These are phyloP conservation scores for Raddia distichophylla DNA, from an alignment of 176 grass and related monocot species.

Conservation along the genomic window DNA sequence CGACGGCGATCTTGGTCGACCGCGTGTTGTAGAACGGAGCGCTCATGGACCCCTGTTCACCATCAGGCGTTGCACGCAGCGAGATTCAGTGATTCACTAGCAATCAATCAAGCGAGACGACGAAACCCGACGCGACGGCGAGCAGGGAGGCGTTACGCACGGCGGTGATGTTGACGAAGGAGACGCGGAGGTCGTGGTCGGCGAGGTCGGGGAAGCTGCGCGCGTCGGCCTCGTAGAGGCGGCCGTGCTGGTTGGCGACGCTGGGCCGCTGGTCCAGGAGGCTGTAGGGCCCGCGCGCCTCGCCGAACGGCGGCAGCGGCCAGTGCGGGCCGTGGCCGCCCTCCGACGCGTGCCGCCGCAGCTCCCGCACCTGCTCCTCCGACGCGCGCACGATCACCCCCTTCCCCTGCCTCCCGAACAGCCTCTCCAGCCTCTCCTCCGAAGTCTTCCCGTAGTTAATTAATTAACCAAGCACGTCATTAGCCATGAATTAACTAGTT, in stretches of 20 bases:
- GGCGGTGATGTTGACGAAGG: conserved; percentile 60
- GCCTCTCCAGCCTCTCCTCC: conserved; percentile 40
- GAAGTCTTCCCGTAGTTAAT: conserved; percentile 32
- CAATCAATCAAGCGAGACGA: no score
- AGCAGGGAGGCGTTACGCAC: conserved; percentile 10
- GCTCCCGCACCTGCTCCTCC: conserved; percentile 62
- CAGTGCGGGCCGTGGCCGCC: conserved; percentile 50
- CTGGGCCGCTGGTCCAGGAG: conserved; percentile 60
- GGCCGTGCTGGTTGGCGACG: conserved; percentile 61
- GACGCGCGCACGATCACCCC: conserved; percentile 52
- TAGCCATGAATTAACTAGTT: background rate
- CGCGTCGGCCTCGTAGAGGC: conserved; percentile 68
- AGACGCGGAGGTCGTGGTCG: conserved; percentile 63
- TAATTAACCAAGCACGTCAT: background rate
- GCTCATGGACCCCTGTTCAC: conserved; percentile 71
- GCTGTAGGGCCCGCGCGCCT: conserved; percentile 51
- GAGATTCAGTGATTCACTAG: background rate
- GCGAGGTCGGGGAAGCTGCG: conserved; percentile 55
- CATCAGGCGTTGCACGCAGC: background rate
- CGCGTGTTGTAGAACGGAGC: conserved; percentile 67
- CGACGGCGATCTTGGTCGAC: conserved; percentile 60
- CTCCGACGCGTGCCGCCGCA: conserved; percentile 50
- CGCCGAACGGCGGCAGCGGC: conserved; percentile 45
- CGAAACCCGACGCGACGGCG: background rate
- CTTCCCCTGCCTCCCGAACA: conserved; percentile 44